phyloP scores from a whole-genome alignment of 306 rosid species.

The Cucumis cinereus region DNA sequence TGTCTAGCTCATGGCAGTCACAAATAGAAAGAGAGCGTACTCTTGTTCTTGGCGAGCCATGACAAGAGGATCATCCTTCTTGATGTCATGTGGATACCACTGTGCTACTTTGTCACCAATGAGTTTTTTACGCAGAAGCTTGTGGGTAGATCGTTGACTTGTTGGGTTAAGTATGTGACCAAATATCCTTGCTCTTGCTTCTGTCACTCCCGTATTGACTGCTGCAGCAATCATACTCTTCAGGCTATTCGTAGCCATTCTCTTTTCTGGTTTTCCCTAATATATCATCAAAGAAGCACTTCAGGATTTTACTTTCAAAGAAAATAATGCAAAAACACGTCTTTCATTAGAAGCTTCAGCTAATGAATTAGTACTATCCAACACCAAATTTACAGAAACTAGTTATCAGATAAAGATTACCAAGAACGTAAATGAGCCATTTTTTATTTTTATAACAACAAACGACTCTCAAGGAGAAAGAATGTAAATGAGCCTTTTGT shows the following conservation, averaged over 20 bases:
- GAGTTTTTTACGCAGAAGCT: slow-evolving; percentile 70
- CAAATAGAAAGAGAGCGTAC: slow-evolving; percentile 24
- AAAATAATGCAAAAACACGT: background rate
- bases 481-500: background rate
- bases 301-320: background rate
- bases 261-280: slow-evolving; percentile 1
- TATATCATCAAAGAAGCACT: background rate
- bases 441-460: too few species aligned
- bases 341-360: background rate
- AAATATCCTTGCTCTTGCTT: slow-evolving; percentile 70
- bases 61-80: slow-evolving; percentile 58
- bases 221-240: slow-evolving; percentile 44
- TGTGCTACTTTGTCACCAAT: slow-evolving; percentile 66
- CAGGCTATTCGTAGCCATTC: slow-evolving; percentile 48
- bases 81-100: slow-evolving; percentile 83
- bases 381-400: background rate
- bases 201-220: slow-evolving; percentile 36
- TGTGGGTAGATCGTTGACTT: slow-evolving; percentile 57
- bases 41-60: slow-evolving; percentile 67
- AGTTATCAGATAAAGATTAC: background rate
- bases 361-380: background rate
- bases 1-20: background rate
- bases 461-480: background rate
- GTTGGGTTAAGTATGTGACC: slow-evolving; percentile 65
- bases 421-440: background rate